These are phyloP conservation scores for Podospora bellae-mahoneyi DNA, from an alignment of 495 filamentous ascomycete genomes.

Conservation along the genomic window DNA sequence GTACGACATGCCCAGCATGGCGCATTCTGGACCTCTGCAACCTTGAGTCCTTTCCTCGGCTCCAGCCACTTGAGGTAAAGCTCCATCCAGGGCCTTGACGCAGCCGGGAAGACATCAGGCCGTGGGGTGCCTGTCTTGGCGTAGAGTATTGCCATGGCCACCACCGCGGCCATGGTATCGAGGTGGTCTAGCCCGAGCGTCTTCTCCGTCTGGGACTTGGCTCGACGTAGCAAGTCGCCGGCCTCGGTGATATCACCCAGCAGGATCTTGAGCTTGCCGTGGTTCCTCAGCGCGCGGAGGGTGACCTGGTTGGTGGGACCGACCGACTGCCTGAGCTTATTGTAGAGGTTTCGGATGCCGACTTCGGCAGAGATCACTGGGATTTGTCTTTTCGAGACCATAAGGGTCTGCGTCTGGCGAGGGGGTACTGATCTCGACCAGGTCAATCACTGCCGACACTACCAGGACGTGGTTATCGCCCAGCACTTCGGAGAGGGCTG, in stretches of 20 bases:
- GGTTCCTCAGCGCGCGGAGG: not conserved
- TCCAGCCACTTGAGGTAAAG: not conserved
- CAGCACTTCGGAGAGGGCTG: not conserved
- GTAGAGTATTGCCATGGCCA: not conserved
- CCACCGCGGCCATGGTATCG: not conserved
- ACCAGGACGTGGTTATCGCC: constrained; percentile 4
- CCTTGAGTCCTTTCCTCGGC: not conserved
- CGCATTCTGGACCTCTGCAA: not conserved
- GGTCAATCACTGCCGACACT: not conserved
- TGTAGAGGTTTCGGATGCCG: not conserved
- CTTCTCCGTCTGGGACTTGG: not conserved
- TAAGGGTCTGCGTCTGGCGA: not conserved
- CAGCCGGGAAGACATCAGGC: not conserved
- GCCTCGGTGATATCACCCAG: not conserved
- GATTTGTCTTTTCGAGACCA: not conserved
- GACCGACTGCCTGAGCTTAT: not conserved
- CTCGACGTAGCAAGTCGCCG: not conserved
- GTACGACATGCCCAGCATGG: constrained; percentile 6
- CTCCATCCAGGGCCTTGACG: not conserved
- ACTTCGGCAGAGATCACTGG: not conserved
- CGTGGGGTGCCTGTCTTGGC: not conserved
- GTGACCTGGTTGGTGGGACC: not conserved
- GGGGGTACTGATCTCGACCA: not conserved
- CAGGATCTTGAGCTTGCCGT: not conserved
- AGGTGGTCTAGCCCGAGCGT: not conserved